A percentile compares a stretch with the other conserved stretches of the same genome.
Conservation (phyloP, 441 rosid species). For the Populus trichocarpa region DNA sequence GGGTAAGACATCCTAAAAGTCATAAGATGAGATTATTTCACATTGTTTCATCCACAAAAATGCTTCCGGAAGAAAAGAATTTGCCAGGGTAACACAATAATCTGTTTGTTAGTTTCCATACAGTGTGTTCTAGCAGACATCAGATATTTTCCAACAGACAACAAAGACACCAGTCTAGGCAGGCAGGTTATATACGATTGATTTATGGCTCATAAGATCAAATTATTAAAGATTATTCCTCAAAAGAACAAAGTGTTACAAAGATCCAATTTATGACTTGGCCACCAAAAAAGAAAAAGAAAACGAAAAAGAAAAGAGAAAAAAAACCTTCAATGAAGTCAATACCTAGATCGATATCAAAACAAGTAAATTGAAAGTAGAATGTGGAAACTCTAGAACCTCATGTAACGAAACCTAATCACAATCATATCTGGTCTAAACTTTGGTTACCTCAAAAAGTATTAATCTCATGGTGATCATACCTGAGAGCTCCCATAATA, state of each 20-base stretch:
- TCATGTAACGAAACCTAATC: neutral
- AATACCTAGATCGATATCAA: neutral
- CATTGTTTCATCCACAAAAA: neutral
- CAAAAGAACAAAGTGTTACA: neutral
- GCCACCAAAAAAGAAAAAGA: neutral
- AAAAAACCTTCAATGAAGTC: neutral
- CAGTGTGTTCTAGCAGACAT: neutral
- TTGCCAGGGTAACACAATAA: neutral
- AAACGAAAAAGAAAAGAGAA: too few species aligned
- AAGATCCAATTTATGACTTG: neutral
- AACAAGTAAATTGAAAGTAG: neutral
- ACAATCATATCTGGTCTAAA: neutral
- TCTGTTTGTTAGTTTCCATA: neutral
- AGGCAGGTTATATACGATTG: neutral
- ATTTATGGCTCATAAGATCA: neutral
- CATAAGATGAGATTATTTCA: neutral
- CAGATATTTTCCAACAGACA: neutral
- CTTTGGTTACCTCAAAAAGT: neutral
- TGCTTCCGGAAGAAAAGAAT: neutral
- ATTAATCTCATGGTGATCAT: neutral
- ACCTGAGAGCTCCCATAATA: constrained; percentile 97
- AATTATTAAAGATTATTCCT: neutral
- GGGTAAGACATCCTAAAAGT: constrained; percentile 73
- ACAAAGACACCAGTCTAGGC: neutral
- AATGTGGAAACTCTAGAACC: neutral